Evolutionary conservation across 1,284 basidiomycete genomes (phyloP), one percentile per base, ranked within the genome.

Genomic region (Agroathelia rolfsii): DNA sequence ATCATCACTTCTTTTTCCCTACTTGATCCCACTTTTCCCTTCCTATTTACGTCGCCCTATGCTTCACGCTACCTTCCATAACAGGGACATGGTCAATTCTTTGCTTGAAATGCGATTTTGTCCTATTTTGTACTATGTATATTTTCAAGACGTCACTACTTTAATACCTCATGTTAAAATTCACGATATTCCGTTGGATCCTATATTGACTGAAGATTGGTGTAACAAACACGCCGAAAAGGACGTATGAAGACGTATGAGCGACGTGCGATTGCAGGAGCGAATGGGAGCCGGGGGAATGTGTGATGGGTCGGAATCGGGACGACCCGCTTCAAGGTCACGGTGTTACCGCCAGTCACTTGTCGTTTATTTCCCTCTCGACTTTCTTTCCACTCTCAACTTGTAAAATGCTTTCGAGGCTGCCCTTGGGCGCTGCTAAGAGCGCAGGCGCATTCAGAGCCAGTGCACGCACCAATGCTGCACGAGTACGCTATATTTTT

Each of bases 361-460:
- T n/a, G n/a, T n/a, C n/a, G 11, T 26, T 12, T 7, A 40, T 50
- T 46, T 51, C 46, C 54, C 51, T 51, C 47, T 51, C 55, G 52
- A 53, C 63, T 64, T 59, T 51, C 54, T 47, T 46, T 40, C 44
- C 48, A 32, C 44, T 38, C 30, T 28, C 31, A 33, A 53, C 10
- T 24, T 12, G 10, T 55, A 76, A 76, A 78, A 81, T 82, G 78
- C 58, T 80, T 52, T 72, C 76, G 60, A 82, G 76, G 74, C 67
- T 81, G 61, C 73, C 76, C 51, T 67, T 67, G 58, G 70, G 69
- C 60, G 67, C 69, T 59, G 64, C 78, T 55, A 72, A 64, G 56
- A 69, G 62, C 50, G 63, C 64, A 43, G 57, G 62, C 43, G 55
- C 55, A 44, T 45, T 54, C 39, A 37, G 35, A 26, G 46, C 47